phyloP scores from a whole-genome alignment of 257 asterid genomes.

The Knoxia roxburghii region DNA sequence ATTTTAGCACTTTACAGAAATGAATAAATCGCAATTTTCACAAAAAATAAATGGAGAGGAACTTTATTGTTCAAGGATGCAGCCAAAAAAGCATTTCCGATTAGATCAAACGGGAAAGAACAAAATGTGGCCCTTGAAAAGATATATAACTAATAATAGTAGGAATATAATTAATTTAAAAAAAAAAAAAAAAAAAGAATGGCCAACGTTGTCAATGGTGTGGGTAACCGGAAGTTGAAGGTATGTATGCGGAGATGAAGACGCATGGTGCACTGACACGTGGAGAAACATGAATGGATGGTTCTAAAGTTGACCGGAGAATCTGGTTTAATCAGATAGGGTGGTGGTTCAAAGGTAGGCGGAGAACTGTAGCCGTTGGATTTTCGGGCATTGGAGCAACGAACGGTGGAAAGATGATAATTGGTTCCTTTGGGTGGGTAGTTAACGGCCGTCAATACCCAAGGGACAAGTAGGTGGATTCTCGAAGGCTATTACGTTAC shows the following conservation, averaged over 20 bases:
- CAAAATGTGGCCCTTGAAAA: not conserved
- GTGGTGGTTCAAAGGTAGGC: not conserved
- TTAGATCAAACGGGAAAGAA: slow-evolving; percentile 5
- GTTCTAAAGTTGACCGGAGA: slow-evolving; percentile 15
- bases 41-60: not conserved
- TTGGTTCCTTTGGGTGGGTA: slow-evolving; percentile 1
- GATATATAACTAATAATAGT: not conserved
- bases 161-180: too few relatives aligned
- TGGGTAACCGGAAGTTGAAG: slow-evolving; percentile 21
- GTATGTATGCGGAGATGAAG: not conserved
- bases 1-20: not conserved
- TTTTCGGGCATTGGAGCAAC: not conserved
- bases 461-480: not conserved
- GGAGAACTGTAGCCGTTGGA: slow-evolving; percentile 14
- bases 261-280: slow-evolving; percentile 13
- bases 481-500: not conserved
- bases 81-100: slow-evolving; percentile 1
- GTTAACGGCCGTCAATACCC: slow-evolving; percentile 23
- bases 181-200: not conserved
- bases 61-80: not conserved
- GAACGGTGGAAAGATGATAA: not conserved
- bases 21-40: not conserved
- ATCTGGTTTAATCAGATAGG: not conserved
- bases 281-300: slow-evolving; percentile 7
- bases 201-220: slow-evolving; percentile 18